Base-by-base conservation (phyloP, 805 yeast species). In the Pichia rugopelliculosa region DNA sequence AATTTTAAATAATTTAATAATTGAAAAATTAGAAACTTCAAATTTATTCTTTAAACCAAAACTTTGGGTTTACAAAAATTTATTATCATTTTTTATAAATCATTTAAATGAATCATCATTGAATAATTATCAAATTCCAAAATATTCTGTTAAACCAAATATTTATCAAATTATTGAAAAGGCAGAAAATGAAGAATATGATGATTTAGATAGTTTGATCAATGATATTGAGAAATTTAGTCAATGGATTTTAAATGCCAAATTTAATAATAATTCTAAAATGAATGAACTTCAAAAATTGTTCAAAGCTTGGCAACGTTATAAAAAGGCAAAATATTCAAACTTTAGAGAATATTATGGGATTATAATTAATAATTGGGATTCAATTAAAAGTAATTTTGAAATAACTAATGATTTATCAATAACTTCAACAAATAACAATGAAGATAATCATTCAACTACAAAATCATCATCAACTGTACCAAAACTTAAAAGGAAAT, bases 141-240 rank as follows among this genome's bases (percentile, higher is more conserved):
- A 39, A 33, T 50, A 53, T 27, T 34, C 50, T 1, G 49, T 42
- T 7, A 44, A 53, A 20, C 49, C 59, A 8, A 45, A 49, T n/a
- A 50, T 67, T 36, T 39, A 43, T 27, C 62, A 60, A 15, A 64
- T 70, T 8, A 36, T 55, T 3, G 47, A 53, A 3, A 62, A 59
- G 33, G 63, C 59, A 36, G 51, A 52, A 3, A 46, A 30, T 6
- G 61, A 61, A 42, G 54, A 52, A 11, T 73, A 71, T 53, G 34
- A 45, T 1, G 50, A 58, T 1, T 55, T 69, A 1, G 49, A 52
- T 7, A 55, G 57, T 9, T 59, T 72, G 5, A 46, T 62, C 1
- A 26, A 53, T 3, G 75, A 71, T 45, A 53, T 73, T 11, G 55
- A 59, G 5, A 45, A 46, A 4, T 55, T 74, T n/a, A 53, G 61